Base-by-base conservation (phyloP, 768 basidiomycete species). In the Hericium rajendrae region DNA sequence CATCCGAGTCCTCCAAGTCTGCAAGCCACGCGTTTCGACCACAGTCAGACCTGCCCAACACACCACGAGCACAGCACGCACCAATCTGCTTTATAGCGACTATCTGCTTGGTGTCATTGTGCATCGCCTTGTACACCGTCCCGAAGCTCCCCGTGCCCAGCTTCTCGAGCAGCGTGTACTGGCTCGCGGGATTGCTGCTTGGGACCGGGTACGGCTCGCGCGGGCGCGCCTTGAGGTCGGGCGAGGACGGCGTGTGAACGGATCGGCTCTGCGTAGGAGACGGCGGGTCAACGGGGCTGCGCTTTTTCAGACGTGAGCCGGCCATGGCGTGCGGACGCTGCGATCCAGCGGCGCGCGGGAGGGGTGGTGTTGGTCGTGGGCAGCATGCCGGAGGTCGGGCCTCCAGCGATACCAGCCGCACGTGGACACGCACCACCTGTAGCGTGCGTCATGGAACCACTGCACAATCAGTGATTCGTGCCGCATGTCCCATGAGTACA, bases 71-170 rank as follows among this genome's bases (percentile, higher is more conserved):
- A 43, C 43, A 49, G 18, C 49, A 71, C 86, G 62, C 65, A 90
- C 93, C 91, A 69, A 99, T 98, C 72, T 97, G 94, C 72, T 99
- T 99, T 67, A 99, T 91, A 48, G 97, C 97, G 15, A 99, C 97
- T 59, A 91, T 87, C 73, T 95, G 87, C 69, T 90, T 87, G 11
- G 92, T 90, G 60, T 92, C 90, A 66, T 92, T 90, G 73, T 98
- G 93, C 66, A 94, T 86, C 9, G 92, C 95, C 76, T 97, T 97
- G 83, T 93, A 99, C 56, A 99, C 95, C 1, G 85, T 89, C 9
- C 95, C 95, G 68, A 99, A 99, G 69, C 89, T 92, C 38, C 95
- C 95, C 22, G 92, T 94, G 15, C 95, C 95, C n/a, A 98, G 80
- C 70, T 97, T 97, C 73, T 97, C 92, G 56, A 94, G 79, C 38